These are phyloP conservation scores for Pelargonium australe DNA, from an alignment of 441 rosid genomes.

Conservation along the genomic window DNA sequence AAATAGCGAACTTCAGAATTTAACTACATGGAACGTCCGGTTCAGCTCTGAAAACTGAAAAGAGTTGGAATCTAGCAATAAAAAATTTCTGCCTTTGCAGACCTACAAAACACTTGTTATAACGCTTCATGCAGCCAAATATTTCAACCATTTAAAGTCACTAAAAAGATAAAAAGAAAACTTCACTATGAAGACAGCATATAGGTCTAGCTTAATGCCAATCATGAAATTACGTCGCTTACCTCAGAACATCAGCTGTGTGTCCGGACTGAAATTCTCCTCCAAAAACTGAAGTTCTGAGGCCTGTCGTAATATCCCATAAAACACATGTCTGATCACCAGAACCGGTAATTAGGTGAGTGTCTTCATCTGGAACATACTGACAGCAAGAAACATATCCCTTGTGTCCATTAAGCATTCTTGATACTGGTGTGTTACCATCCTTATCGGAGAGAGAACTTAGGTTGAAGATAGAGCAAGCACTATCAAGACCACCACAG, in stretches of 20 bases:
- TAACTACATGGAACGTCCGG: neutral
- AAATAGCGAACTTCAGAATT: neutral
- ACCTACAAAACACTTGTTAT: neutral
- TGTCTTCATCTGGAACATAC: conserved; percentile 85
- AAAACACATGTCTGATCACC: conserved; percentile 86
- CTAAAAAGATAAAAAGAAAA: neutral
- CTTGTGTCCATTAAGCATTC: conserved; percentile 81
- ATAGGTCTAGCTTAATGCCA: neutral
- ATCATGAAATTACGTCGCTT: conserved; percentile 14
- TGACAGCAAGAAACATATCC: conserved; percentile 89
- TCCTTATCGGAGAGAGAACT: conserved; percentile 79
- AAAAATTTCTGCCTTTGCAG: neutral
- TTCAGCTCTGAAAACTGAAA: neutral
- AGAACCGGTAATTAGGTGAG: conserved; percentile 78
- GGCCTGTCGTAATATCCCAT: conserved; percentile 95
- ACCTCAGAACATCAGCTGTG: conserved; percentile 90
- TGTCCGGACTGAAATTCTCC: conserved; percentile 98
- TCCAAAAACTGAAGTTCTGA: conserved; percentile 88
- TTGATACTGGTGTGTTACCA: conserved; percentile 65
- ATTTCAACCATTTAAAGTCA: neutral
- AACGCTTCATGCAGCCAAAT: neutral
- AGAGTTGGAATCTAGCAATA: neutral
- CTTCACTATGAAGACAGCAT: neutral
- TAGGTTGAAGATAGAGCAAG: conserved; percentile 83
- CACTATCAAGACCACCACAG: conserved; percentile 93